A percentile compares a stretch with the other conserved stretches of the same genome.
phyloP scores from a whole-genome alignment of 2,329 filamentous ascomycete species.

The Ciborinia camelliae region DNA sequence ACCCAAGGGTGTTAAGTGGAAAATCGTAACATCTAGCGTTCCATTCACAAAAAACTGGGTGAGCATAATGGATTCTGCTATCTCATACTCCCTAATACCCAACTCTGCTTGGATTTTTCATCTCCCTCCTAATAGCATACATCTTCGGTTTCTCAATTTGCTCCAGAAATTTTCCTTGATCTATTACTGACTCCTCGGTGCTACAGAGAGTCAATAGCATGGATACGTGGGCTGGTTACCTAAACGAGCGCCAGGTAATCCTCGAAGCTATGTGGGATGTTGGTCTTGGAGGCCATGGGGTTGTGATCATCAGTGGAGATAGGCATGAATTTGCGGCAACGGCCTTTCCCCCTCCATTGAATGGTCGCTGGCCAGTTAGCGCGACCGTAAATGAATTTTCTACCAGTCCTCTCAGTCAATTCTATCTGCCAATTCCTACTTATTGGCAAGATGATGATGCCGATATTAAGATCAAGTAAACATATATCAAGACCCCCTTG shows the following conservation, averaged over 20 bases:
- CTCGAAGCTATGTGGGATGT: slow-evolving; percentile 92
- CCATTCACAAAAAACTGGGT: slow-evolving; percentile 97
- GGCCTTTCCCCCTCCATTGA: slow-evolving; percentile 61
- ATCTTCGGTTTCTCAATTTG: neutral
- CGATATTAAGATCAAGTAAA: slow-evolving; percentile 81
- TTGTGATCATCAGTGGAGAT: slow-evolving; percentile 84
- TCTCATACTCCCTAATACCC: neutral
- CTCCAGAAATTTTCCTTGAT: neutral
- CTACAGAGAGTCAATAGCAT: slow-evolving; percentile 64
- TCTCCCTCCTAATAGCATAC: neutral
- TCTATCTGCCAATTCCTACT: slow-evolving; percentile 80
- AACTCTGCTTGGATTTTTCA: neutral
- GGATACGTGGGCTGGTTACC: slow-evolving; percentile 94
- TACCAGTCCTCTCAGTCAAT: slow-evolving; percentile 87
- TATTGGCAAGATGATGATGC: slow-evolving; percentile 79
- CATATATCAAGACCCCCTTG: slow-evolving; percentile 35
- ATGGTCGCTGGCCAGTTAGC: slow-evolving; percentile 58
- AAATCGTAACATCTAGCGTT: slow-evolving; percentile 84
- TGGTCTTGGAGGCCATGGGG: slow-evolving; percentile 68
- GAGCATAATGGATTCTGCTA: neutral
- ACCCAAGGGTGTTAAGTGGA: slow-evolving; percentile 81
- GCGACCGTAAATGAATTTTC: slow-evolving; percentile 85
- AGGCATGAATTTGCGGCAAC: slow-evolving; percentile 97
- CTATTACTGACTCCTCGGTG: neutral
- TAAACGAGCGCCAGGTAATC: slow-evolving; percentile 72